These are phyloP conservation scores for Alternaria incomplexa DNA, from an alignment of 2,329 filamentous ascomycete genomes.

Conservation along the genomic window DNA sequence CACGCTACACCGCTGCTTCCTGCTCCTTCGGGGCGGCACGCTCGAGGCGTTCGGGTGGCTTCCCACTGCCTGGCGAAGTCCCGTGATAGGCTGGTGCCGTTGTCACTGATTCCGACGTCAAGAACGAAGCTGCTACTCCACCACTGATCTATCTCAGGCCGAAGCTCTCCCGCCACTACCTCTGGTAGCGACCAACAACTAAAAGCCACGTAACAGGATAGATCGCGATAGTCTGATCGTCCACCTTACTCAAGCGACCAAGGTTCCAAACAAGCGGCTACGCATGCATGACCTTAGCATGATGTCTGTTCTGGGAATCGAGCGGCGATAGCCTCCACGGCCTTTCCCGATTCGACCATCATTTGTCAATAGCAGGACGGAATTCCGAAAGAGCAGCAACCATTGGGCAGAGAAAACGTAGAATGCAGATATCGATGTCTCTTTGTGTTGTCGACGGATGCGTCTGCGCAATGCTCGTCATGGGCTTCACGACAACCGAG, in stretches of 20 bases:
- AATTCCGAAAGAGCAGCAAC: not conserved
- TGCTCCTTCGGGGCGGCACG: not conserved
- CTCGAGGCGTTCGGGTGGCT: not conserved
- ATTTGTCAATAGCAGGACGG: not conserved
- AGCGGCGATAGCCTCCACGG: not conserved
- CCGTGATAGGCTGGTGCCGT: not conserved
- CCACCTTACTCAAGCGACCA: not conserved
- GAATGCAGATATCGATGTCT: not conserved
- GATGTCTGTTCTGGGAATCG: not conserved
- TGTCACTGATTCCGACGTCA: not conserved
- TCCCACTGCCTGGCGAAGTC: not conserved
- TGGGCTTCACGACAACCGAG: not conserved
- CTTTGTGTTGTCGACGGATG: not conserved
- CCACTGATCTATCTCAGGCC: not conserved
- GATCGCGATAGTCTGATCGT: not conserved
- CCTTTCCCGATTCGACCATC: not conserved
- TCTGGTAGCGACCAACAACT: not conserved
- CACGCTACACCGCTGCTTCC: constrained; percentile 1
- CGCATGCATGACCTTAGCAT: constrained; percentile 2
- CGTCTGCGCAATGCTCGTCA: not conserved
- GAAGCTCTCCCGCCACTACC: not conserved
- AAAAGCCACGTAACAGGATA: constrained; percentile 7
- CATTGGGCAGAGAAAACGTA: not conserved
- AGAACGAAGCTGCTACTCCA: not conserved
- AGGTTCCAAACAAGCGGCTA: not conserved